phyloP scores from a whole-genome alignment of 495 filamentous ascomycete genomes.

The Barbatosphaeria neglecta region DNA sequence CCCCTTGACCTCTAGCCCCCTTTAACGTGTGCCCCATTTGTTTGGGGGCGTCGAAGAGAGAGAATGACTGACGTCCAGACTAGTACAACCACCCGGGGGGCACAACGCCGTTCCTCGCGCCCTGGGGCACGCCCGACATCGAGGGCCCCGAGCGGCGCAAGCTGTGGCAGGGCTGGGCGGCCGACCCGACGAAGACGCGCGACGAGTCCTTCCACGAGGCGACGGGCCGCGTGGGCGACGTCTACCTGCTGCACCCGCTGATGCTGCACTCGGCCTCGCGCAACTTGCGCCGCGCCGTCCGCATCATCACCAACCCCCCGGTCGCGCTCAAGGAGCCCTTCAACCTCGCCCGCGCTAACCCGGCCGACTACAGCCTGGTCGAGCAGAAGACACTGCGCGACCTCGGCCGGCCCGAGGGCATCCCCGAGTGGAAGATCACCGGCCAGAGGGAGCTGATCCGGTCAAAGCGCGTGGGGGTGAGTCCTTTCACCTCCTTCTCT shows the following conservation, averaged over 20 bases:
- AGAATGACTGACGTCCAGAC: neutral
- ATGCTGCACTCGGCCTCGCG: conserved; percentile 58
- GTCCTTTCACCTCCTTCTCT: neutral
- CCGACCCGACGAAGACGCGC: conserved; percentile 40
- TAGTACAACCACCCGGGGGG: conserved; percentile 53
- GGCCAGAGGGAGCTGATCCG: conserved; percentile 20
- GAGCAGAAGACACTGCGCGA: conserved; percentile 52
- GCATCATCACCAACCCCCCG: conserved; percentile 65
- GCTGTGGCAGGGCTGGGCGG: conserved; percentile 29
- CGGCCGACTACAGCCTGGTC: conserved; percentile 48
- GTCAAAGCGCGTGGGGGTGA: neutral
- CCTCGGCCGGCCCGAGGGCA: conserved; percentile 34
- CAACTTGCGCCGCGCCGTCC: conserved; percentile 45
- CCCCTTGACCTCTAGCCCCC: neutral
- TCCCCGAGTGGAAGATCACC: conserved; percentile 41
- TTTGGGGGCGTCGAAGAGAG: no score
- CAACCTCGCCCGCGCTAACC: conserved; percentile 46
- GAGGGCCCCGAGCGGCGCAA: conserved; percentile 2
- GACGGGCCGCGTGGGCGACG: conserved; percentile 54
- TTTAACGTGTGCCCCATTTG: no score
- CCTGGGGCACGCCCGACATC: conserved; percentile 31
- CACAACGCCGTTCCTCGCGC: conserved; percentile 55
- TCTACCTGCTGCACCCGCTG: conserved; percentile 60
- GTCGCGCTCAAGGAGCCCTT: conserved; percentile 54
- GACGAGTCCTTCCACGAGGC: conserved; percentile 53